Base-by-base conservation (phyloP, 1,284 basidiomycete species). In the Thecaphora thlaspeos region DNA sequence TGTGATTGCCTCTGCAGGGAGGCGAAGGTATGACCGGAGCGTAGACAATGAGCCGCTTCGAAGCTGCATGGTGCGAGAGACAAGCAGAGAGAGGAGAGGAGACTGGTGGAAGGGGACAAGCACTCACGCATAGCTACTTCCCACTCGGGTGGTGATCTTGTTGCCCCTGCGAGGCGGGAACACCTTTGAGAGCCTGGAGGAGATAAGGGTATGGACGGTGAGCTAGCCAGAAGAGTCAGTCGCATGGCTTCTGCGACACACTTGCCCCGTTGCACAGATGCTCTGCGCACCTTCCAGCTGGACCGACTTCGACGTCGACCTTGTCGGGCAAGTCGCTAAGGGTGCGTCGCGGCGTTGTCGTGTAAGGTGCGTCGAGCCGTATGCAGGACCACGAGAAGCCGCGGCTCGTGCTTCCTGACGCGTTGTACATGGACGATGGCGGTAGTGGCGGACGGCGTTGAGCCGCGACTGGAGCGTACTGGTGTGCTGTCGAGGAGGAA, bases 101-200 rank as follows among this genome's bases (percentile, higher is more conserved):
- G n/a, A n/a, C n/a, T n/a, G n/a, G n/a, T n/a, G n/a, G n/a, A n/a
- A n/a, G n/a, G n/a, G n/a, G n/a, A n/a, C n/a, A n/a, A n/a, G 2
- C 8, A 46, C 51, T 41, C 28, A 53, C 51, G 68, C 68, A 54
- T 62, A 73, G 47, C 60, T 68, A 48, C 63, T 68, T 1, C 70
- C 71, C 1, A 71, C 68, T 2, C 67, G 62, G 1, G 71, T 70
- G 26, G 71, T 73, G 46, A 73, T 71, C 45, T 61, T 64, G 46
- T 38, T 46, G 4, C 61, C 61, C 10, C 53, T 47, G 2, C 67
- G 56, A 0, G 70, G 57, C 1, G 51, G 47, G n/a, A 68, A 54
- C 23, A 70, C 54, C 51, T 71, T 71, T 36, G 70, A 55, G 8
- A 73, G 62, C 15, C 70, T 68, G 21, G 3, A 5, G 12, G 30